Base-by-base conservation (phyloP, 2,329 filamentous ascomycete genomes). In the Cladosporium sp. region DNA sequence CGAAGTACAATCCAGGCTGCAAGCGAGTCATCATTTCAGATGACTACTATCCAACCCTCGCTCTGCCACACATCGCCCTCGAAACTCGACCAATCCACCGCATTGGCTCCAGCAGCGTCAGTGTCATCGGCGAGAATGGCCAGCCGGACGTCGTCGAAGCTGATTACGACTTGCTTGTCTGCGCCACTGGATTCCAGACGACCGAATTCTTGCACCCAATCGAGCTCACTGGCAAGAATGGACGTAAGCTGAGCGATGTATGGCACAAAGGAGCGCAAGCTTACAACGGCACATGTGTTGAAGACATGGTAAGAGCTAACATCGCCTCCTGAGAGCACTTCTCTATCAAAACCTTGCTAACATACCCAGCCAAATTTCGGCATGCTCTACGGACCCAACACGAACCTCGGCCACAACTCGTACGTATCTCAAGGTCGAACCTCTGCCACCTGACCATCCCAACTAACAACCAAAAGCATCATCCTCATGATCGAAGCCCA, bases 401-500 rank as follows among this genome's bases (percentile, higher is more conserved):
- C 80, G 1, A 81, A 80, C 55, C 66, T 73, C 0, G 82, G 69
- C n/a, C 54, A 56, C 54, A 56, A 56, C 12, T 55, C 52, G 52
- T 55, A 22, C 37, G 55, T 22, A 43, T 2, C 19, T 6, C 9
- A 22, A 15, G n/a, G 5, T 8, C n/a, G 28, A 20, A 20, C 37
- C 43, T 19, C 40, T n/a, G 12, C 37, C 25, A 51, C 25, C 25
- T 6, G 25, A 28, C 38, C 30, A 11, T 12, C 37, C 49, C 79
- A 19, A 28, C 52, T 25, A n/a, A 20, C 39, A 17, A 14, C 12
- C 14, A 5, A 84, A 61, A 78, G 75, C 56, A 84, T 85, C 64
- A 81, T 85, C 62, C 73, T 84, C n/a, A 85, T 84, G 82, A 83
- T 85, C 61, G 83, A 85, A 65, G 77, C 82, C 2, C 82, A 85